Evolutionary conservation across 139 green algal species (phyloP), one percentile per base, ranked within the genome.

Genomic region (Haematococcus sp.): DNA sequence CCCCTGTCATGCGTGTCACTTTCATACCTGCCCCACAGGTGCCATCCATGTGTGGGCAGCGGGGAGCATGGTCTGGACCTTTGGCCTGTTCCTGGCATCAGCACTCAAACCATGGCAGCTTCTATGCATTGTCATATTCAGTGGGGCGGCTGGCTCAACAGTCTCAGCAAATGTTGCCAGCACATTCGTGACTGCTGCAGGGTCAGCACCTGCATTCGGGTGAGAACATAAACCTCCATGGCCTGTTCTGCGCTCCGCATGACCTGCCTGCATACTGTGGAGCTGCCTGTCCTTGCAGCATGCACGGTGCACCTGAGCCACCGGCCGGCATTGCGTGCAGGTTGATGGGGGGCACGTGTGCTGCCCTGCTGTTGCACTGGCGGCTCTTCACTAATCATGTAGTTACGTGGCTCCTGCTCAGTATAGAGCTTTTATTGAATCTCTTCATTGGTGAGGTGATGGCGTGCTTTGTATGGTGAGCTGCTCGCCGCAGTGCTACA

Each of bases 291-390:
- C 5, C 17, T 5, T 22, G 11, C 17, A 30, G 11, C 54, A 61
- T 25, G 54, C 17, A 61, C 17, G 17, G 17, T 11, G 22, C 16
- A 61, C 17, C 27, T 27, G 22, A 22, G 5, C 5, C 54, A 11
- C 13, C 17, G 5, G 5, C 54, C 27, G 16, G 11, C 54, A 61
- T 11, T 61, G 54, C 11, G 54, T 25, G 17, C 17, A 16, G 5
- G 16, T 20, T 27, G 11, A 34, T 35, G 58, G 58, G 58, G 3
- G 58, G 58, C 58, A 20, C 58, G 27, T 65, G 58, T 15, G 58
- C 58, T 13, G 58, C 58, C 3, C 27, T 65, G 58, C 58, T 65
- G 58, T n/a, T 65, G 58, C 58, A 65, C 58, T 65, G 58, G 58
- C 25, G 27, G 4, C 27, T 65, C 27, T 65, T 65, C 27, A 35